These are phyloP conservation scores for Nannochloris sp. DNA, from an alignment of 139 green algal genomes.

Conservation along the genomic window DNA sequence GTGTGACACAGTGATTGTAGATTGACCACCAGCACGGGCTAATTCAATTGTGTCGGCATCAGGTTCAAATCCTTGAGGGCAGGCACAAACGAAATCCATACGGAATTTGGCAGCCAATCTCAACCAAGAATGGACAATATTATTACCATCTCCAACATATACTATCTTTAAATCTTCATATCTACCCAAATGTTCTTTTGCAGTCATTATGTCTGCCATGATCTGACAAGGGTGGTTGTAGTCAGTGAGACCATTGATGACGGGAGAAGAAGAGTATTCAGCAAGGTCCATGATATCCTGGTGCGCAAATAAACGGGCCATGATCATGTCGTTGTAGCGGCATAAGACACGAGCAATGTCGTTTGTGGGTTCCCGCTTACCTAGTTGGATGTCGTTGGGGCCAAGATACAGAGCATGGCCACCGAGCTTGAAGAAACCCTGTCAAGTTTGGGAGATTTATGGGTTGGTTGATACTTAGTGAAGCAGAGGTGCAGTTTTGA, in stretches of 20 bases:
- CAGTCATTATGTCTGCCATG: constrained; percentile 96
- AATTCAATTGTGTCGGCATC: constrained; percentile 74
- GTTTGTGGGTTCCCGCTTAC: constrained; percentile 91
- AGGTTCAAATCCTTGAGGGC: constrained; percentile 87
- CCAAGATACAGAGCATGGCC: constrained; percentile 93
- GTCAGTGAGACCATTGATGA: constrained; percentile 98
- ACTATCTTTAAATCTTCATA: constrained; percentile 82
- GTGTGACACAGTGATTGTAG: constrained; percentile 49
- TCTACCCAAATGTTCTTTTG: constrained; percentile 60
- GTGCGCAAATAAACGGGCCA: constrained; percentile 96
- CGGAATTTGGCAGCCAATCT: constrained; percentile 75
- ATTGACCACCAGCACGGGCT: constrained; percentile 38
- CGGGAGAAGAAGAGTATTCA: constrained; percentile 67
- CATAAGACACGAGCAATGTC: constrained; percentile 90
- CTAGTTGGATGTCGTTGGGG: constrained; percentile 90
- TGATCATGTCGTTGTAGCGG: constrained; percentile 98
- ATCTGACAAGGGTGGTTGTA: constrained; percentile 99
- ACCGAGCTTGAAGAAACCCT: constrained; percentile 90
- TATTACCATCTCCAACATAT: constrained; percentile 99
- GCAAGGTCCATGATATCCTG: constrained; percentile 89
- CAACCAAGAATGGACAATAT: constrained; percentile 97
- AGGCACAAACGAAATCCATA: constrained; percentile 92
- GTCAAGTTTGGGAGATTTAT: constrained; percentile 9
- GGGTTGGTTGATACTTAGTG: neutral
- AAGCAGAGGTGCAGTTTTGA: neutral